Evolutionary conservation across 805 yeast species (phyloP), one percentile per base, ranked within the genome.

Genomic region (Myxozyma lipomycoides): DNA sequence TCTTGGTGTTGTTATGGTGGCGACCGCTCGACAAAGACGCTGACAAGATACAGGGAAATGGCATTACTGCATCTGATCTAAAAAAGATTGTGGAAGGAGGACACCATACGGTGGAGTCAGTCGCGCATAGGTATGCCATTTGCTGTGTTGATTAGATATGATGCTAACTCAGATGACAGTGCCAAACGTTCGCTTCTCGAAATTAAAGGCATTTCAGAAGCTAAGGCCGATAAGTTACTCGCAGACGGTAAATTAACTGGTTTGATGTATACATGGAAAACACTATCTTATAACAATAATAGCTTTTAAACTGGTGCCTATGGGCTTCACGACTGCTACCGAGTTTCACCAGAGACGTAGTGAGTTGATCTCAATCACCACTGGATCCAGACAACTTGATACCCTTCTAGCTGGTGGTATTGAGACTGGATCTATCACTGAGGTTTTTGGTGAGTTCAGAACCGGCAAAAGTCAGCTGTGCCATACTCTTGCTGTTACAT

Each of bases 401-500:
- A 88, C 96, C 1, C 73, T 93, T 45, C 73, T 93, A 36, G 97
- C 97, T 7, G 98, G 98, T 47, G 98, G 98, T 38, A 78, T 93
- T 45, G 98, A 93, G 67, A 93, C 98, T 0, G 98, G 98, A 1
- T 86, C 96, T 1, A 84, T 93, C 58, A 93, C 98, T 1, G 98
- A 93, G 70, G 78, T 91, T 6, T 93, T 87, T 72, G 98, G 98
- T 34, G 98, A 93, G 69, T 93, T 90, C 67, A 81, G 98, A 72
- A 93, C 98, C 1, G 98, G 98, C 41, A 93, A 93, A 67, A 88
- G 97, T 3, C 98, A 93, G 72, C 71, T 93, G 42, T 93, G 98
- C 69, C 98, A 93, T 67, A 93, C 98, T 1, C 75, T 93, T 49
- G 96, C 98, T 0, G 96, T 93, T 4, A 91, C 97, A 1, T 91